Conservation (phyloP, 169 alveolate species). For the Eimeria tenella region DNA sequence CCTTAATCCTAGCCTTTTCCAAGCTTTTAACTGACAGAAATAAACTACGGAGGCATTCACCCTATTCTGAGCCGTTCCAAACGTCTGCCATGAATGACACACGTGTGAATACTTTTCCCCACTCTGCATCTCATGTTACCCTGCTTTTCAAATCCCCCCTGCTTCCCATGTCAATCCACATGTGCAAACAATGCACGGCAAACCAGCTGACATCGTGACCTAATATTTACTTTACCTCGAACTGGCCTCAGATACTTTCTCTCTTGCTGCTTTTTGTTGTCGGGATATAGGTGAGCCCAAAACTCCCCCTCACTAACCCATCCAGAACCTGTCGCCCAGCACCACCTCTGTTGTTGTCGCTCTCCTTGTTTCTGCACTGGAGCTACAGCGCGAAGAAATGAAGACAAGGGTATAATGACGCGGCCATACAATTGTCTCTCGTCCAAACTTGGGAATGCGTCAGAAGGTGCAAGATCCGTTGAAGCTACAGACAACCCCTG, state of each 20-base stretch:
- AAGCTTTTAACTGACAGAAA: too few species aligned
- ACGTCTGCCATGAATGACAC: too few species aligned
- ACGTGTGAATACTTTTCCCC: too few species aligned
- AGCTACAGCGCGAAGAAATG: conserved; percentile 48
- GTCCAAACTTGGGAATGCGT: neutral
- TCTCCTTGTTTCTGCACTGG: conserved; percentile 51
- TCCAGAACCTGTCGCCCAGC: neutral
- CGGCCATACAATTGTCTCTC: conserved; percentile 70
- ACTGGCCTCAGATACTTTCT: conserved; percentile 73
- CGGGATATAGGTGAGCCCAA: conserved; percentile 78
- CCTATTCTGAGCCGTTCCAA: too few species aligned
- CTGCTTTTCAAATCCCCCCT: too few species aligned
- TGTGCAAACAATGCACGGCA: too few species aligned
- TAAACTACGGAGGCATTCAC: too few species aligned
- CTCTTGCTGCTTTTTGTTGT: conserved; percentile 67
- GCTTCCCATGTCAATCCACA: too few species aligned
- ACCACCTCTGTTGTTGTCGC: neutral
- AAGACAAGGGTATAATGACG: conserved; percentile 68
- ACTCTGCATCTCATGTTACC: too few species aligned
- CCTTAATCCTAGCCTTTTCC: too few species aligned
- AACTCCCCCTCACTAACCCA: conserved; percentile 70
- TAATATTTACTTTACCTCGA: conserved; percentile 23
- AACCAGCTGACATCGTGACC: too few species aligned
- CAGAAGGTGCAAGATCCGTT: neutral
- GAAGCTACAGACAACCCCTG: conserved; percentile 6